Evolutionary conservation across 208 protist genomes (phyloP), one percentile per base, ranked within the genome.

Genomic region (Trypanosomatidae sp.): DNA sequence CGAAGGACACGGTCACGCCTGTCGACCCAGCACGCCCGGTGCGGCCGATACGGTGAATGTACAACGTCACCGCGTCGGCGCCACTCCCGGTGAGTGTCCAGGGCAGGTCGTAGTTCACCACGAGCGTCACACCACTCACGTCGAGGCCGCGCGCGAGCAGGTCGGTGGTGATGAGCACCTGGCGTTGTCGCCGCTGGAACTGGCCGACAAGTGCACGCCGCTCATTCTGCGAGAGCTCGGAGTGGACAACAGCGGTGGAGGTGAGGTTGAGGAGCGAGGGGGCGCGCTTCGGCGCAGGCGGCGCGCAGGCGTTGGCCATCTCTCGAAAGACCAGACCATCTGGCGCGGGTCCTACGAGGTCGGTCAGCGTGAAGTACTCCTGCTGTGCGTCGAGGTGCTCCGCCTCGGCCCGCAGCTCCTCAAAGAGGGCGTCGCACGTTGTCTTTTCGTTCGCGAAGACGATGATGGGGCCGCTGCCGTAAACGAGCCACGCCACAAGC

Each of bases 151-250:
- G 83, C 4, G 96, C 92, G 19, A 95, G 90, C 9, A 99, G 58
- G 82, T 99, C 99, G 1, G 99, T 99, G 0, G 99, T 99, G 62
- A 99, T 92, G 3, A 99, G 88, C 25, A 99, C 98, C 36, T 94
- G 86, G 1, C 88, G 87, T 73, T 98, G 85, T 3, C 98, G 97
- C 5, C 77, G 67, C 58, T 98, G 83, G 83, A 99, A 99, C 46
- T 93, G 85, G 15, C 88, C 66, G 73, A 99, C 97, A 65, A 99
- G 98, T 33, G 82, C 80, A 53, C 97, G 91, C 41, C 99, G 88
- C 87, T 99, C 90, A 13, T 50, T 36, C 73, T 94, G 92, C 47
- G 87, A 89, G 43, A 95, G 72, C 62, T 91, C 88, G 15, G 92
- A 80, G 79, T 96, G 92, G 17, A 95, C 87, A 3, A 90, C 72